A percentile compares a stretch with the other conserved stretches of the same genome.
Evolutionary conservation across 2,329 filamentous ascomycete species (phyloP).

Genomic region (Sphaerostilbella broomeana): DNA sequence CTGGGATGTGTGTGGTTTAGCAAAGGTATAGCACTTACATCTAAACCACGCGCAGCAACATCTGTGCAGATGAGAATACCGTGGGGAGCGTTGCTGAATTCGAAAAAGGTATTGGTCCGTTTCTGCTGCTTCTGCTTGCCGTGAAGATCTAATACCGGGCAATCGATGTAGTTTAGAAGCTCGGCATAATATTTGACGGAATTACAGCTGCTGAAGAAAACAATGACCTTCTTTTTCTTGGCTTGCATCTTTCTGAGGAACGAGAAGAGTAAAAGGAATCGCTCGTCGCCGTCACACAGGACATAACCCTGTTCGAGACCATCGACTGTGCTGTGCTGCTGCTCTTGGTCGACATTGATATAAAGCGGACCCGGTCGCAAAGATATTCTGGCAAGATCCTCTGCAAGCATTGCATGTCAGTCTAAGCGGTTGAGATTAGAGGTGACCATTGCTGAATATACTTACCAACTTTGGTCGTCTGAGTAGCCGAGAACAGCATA

Average conservation of each 20-base stretch:
- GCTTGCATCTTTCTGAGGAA: conserved; percentile 76
- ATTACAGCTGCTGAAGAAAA: conserved; percentile 89
- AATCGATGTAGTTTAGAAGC: conserved; percentile 94
- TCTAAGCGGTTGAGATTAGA: background rate
- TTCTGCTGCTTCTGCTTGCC: conserved; percentile 99
- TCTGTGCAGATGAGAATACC: conserved; percentile 94
- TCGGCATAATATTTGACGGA: conserved; percentile 95
- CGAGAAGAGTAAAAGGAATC: conserved; percentile 88
- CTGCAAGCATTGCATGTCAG: conserved; percentile 28
- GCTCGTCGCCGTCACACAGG: conserved; percentile 85
- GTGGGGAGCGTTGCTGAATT: conserved; percentile 71
- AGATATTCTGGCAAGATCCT: conserved; percentile 91
- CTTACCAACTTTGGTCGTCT: conserved; percentile 80
- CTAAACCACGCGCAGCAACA: conserved; percentile 87
- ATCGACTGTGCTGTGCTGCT: conserved; percentile 86
- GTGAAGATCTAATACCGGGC: conserved; percentile 78
- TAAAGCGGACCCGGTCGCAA: conserved; percentile 85
- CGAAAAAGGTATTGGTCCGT: conserved; percentile 97
- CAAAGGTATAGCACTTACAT: conserved; percentile 45
- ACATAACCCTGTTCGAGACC: conserved; percentile 95
- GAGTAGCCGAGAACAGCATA: conserved; percentile 97
- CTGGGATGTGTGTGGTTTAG: background rate
- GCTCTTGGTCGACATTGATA: conserved; percentile 90
- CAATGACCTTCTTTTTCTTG: conserved; percentile 93
- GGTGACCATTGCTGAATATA: conserved; percentile 7